Percentiles rank a stretch among this genome's conserved stretches.
Conservation (phyloP, 208 protist species). For the Acanthamoeba divionensis region DNA sequence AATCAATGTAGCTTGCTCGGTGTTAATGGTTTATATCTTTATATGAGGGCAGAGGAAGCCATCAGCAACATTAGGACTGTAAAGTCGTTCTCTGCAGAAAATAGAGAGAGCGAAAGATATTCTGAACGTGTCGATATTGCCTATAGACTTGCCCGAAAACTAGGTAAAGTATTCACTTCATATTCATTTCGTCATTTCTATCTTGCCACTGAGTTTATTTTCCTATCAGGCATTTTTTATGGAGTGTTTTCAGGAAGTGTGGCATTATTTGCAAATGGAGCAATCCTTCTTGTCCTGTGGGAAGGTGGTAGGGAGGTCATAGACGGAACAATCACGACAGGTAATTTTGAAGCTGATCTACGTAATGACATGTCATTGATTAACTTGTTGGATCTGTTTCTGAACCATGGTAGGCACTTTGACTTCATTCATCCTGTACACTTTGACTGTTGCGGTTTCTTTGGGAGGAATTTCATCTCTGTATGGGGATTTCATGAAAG, state of each 20-base stretch:
- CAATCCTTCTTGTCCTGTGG: constrained; percentile 49
- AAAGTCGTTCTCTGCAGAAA: constrained; percentile 67
- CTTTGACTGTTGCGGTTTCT: constrained; percentile 54
- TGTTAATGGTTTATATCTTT: too few relatives aligned
- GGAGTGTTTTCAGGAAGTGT: neutral
- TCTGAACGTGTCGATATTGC: constrained; percentile 17
- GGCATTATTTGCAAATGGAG: neutral
- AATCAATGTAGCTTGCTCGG: too few relatives aligned
- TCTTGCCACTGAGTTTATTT: neutral
- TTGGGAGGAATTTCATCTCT: constrained; percentile 57
- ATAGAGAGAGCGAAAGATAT: constrained; percentile 39
- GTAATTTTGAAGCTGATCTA: too few relatives aligned
- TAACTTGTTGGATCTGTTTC: too few relatives aligned
- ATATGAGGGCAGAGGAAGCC: constrained; percentile 62
- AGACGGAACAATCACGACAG: constrained; percentile 3
- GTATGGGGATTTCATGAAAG: constrained; percentile 68
- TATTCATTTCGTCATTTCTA: neutral
- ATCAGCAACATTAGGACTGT: constrained; percentile 75
- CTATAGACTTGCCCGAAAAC: constrained; percentile 53
- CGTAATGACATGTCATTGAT: too few relatives aligned
- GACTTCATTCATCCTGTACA: constrained; percentile 77
- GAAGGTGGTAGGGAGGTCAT: constrained; percentile 66
- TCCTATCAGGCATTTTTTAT: constrained; percentile 47
- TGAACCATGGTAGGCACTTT: constrained; percentile 64
- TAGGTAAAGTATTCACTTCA: neutral